Evolutionary conservation across 139 green algal genomes (phyloP), one percentile per base, ranked within the genome.

Genomic region (Trebouxia sp.): DNA sequence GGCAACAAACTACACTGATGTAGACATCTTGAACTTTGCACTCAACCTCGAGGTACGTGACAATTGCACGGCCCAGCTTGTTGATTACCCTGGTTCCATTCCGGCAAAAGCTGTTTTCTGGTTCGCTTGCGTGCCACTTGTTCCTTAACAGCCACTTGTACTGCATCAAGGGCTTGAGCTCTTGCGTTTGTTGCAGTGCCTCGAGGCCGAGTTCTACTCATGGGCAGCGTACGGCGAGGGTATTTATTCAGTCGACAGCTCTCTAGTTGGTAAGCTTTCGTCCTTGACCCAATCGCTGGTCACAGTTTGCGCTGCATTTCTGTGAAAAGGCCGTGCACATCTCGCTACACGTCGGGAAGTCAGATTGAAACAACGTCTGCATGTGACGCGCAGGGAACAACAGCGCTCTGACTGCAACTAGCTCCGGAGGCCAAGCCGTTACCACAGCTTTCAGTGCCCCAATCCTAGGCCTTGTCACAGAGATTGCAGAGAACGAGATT

Each of bases 1-100:
- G n/a, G n/a, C 55, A 5, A 65, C 55, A 65, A 65, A 65, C 62
- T 72, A 72, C 62, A 72, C 62, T 24, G 62, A 72, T 24, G 62
- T 43, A 30, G 62, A 72, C 28, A 72, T 72, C 35, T 72, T 72
- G 30, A 35, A 72, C 9, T 72, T 72, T 6, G 62, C 62, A 41
- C 62, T 72, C 12, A 72, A 72, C 6, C 62, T 72, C 35, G 62
- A 72, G 62, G 62, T 72, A 41, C 2, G 51, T 30, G 20, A 35
- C 20, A 65, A 3, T 28, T 30, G 28, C 51, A 62, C 51, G 20
- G 22, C 22, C 51, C 1, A n/a, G n/a, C n/a, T n/a, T n/a, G n/a
- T n/a, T n/a, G n/a, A n/a, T n/a, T n/a, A n/a, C n/a, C n/a, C n/a
- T n/a, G n/a, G n/a, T n/a, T n/a, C n/a, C n/a, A n/a, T n/a, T n/a